Evolutionary conservation across 1,139 yeast species (phyloP).

Genomic region (Diutina siamensis): DNA sequence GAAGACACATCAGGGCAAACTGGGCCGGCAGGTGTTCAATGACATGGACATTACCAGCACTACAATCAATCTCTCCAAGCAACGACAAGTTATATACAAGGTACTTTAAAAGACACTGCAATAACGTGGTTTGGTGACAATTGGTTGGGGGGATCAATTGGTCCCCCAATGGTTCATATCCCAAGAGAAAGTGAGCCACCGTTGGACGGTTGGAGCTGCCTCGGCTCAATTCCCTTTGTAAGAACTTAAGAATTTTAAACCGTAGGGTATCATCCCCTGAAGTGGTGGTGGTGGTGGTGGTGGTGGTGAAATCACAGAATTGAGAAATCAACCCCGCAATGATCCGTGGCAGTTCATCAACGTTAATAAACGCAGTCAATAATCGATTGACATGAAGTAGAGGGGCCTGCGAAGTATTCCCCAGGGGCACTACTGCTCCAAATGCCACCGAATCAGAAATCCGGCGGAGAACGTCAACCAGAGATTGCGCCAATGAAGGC

Average conservation of each 20-base stretch:
- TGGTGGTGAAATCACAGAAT: neutral
- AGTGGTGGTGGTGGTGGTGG: neutral
- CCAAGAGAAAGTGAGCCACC: conserved; percentile 66
- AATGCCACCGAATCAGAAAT: conserved; percentile 38
- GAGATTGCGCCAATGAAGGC: neutral
- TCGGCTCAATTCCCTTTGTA: conserved; percentile 17
- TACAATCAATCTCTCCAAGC: conserved; percentile 26
- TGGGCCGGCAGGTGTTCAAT: conserved; percentile 46
- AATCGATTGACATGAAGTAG: conserved; percentile 48
- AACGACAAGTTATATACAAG: conserved; percentile 36
- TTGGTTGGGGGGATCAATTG: conserved; percentile 13
- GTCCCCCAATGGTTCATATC: conserved; percentile 38
- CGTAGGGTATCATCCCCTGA: neutral
- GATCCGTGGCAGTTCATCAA: conserved; percentile 62
- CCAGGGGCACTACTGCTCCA: neutral
- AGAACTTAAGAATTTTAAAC: conserved; percentile 31
- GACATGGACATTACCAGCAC: conserved; percentile 22
- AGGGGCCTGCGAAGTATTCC: neutral
- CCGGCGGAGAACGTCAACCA: neutral
- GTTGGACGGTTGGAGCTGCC: conserved; percentile 21
- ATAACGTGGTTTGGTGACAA: conserved; percentile 28
- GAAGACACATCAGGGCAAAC: conserved; percentile 46
- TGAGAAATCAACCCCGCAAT: neutral
- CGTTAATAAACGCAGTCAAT: conserved; percentile 60
- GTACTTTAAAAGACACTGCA: conserved; percentile 40